Evolutionary conservation across 225 moss, liverwort and hornwort genomes (phyloP), one percentile per base, ranked within the genome.

Genomic region (Polytrichum formosum): DNA sequence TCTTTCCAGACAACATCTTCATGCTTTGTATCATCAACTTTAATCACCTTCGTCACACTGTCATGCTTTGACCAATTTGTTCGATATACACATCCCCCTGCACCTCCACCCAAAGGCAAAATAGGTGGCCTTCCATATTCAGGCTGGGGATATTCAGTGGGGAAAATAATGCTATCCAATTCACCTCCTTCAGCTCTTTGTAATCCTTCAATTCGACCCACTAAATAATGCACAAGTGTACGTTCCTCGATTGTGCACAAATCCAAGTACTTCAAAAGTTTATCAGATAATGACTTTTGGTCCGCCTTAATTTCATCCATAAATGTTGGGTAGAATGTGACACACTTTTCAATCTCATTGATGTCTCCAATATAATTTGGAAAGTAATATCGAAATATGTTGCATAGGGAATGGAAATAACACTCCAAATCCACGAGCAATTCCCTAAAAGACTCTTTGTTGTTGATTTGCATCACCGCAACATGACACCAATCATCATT

Each of bases 371-470:
- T 55, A 13, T 13, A 27, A 68, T 4, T 6, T 23, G 54, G 54
- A 18, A 54, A 68, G 33, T 21, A 28, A 55, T 18, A 5, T 27
- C 33, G 16, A 18, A 7, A 54, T 23, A 68, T 55, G 26, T 68
- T 35, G 33, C 67, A 68, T 1, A 55, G 23, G 2, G 67, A 55
- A 5, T 68, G 21, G 37, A 68, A 68, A 54, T 26, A 55, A 55
- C 25, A 68, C 1, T 33, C 33, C 7, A 33, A 33, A 33, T 7
- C 33, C 33, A 33, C 7, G 1, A 33, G 33, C 2, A 28, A 54
- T 68, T 68, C 54, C 21, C 67, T 53, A 26, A 68, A 68, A 7
- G 53, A 22, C 19, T 68, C 54, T 68, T 54, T 68, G 22, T 68
- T 68, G 28, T 70, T 60, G 5, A 60, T 23, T 23, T 58, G 59